Evolutionary conservation across 305 asterid genomes (phyloP).

Genomic region (Plantago coronopus): DNA sequence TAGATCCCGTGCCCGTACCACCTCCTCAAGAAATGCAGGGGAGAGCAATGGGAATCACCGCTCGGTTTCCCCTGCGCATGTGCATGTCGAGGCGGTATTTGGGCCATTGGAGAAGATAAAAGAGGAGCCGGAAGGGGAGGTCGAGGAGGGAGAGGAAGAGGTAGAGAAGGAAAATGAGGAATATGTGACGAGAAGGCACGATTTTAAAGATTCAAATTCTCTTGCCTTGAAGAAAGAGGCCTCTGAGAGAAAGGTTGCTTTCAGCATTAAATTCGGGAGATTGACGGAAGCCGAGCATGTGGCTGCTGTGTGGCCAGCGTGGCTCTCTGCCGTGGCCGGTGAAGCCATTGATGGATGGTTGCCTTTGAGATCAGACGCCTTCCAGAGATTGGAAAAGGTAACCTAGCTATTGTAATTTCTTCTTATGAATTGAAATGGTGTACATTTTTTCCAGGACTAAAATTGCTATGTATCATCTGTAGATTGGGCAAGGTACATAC

Average conservation of each 20-base stretch:
- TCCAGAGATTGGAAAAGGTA: slow-evolving; percentile 87
- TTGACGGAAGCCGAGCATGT: slow-evolving; percentile 63
- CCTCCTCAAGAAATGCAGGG: slow-evolving; percentile 21
- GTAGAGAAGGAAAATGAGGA: slow-evolving; percentile 21
- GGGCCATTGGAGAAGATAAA: slow-evolving; percentile 76
- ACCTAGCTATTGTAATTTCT: background rate
- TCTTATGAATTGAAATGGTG: background rate
- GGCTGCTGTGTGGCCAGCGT: slow-evolving; percentile 89
- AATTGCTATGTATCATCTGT: background rate
- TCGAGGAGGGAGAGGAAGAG: slow-evolving; percentile 28
- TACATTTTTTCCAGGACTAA: no score
- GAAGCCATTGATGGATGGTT: slow-evolving; percentile 90
- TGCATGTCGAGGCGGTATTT: slow-evolving; percentile 24
- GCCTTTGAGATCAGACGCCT: slow-evolving; percentile 66
- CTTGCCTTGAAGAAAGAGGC: slow-evolving; percentile 33
- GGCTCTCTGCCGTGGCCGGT: slow-evolving; percentile 88
- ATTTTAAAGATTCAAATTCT: slow-evolving; percentile 21
- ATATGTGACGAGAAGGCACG: slow-evolving; percentile 15
- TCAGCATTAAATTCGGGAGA: slow-evolving; percentile 72
- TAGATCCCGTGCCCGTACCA: slow-evolving; percentile 24
- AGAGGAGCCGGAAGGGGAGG: slow-evolving; percentile 69
- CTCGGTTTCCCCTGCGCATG: background rate
- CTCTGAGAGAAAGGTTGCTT: slow-evolving; percentile 39
- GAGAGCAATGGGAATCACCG: background rate
- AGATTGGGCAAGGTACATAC: slow-evolving; percentile 62